Percentiles rank a stretch among this genome's conserved stretches.
Evolutionary conservation across 345 rosid species (phyloP).

Genomic region (Salix udensis): DNA sequence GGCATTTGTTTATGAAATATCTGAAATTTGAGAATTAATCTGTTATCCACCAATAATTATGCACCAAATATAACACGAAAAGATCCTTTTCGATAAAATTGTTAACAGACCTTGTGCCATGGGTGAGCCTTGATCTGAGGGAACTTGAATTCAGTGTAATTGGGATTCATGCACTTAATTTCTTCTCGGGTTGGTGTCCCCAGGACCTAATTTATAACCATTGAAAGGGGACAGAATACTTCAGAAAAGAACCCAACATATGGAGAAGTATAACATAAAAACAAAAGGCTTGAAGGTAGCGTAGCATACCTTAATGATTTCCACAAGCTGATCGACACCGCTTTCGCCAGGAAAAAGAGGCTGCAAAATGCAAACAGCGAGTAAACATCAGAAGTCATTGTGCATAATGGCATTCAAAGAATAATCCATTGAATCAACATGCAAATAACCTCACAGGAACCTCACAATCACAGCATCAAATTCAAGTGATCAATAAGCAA

Average conservation of each 20-base stretch:
- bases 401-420: background rate
- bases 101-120: slow-evolving; percentile 79
- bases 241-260: background rate
- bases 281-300: background rate
- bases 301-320: slow-evolving; percentile 78
- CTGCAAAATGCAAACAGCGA: slow-evolving; percentile 42
- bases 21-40: slow-evolving; percentile 7
- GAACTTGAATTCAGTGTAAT: slow-evolving; percentile 91
- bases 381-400: slow-evolving; percentile 7
- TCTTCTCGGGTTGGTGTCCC: slow-evolving; percentile 98
- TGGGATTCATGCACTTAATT: slow-evolving; percentile 97
- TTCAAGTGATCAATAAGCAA: background rate
- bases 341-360: slow-evolving; percentile 97
- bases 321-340: slow-evolving; percentile 94
- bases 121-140: slow-evolving; percentile 99
- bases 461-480: background rate
- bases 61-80: background rate
- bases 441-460: background rate
- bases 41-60: background rate
- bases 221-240: background rate
- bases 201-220: slow-evolving; percentile 47
- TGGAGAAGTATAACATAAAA: background rate
- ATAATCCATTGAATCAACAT: background rate
- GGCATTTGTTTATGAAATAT: slow-evolving; percentile 26
- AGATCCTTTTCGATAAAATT: background rate